Conservation (phyloP, 2,329 filamentous ascomycete genomes). For the Penicillium polonicum region DNA sequence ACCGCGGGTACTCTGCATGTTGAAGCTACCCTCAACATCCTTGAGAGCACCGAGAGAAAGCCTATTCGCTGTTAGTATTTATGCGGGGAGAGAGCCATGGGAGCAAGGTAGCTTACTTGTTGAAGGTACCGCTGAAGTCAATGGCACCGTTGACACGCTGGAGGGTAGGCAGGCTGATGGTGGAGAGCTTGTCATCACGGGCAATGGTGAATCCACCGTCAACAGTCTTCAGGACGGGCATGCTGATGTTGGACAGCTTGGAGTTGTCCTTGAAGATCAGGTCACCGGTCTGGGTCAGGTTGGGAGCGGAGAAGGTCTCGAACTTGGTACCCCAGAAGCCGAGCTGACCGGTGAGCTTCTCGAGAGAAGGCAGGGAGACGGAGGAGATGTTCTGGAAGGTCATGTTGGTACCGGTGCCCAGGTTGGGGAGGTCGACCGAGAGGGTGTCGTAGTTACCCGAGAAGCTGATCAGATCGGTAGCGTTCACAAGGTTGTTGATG, state of each 20-base stretch:
- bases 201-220: slow-evolving; percentile 79
- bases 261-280: slow-evolving; percentile 59
- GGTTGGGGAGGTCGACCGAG: slow-evolving; percentile 71
- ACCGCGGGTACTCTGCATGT: slow-evolving; percentile 61
- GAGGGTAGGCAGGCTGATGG: slow-evolving; percentile 68
- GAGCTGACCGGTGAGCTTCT: slow-evolving; percentile 72
- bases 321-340: slow-evolving; percentile 75
- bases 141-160: slow-evolving; percentile 73
- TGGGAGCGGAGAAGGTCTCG: slow-evolving; percentile 45
- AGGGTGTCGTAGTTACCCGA: slow-evolving; percentile 76
- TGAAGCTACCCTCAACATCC: slow-evolving; percentile 70
- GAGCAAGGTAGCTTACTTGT: slow-evolving; percentile 61
- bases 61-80: slow-evolving; percentile 51
- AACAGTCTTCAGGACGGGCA: slow-evolving; percentile 67
- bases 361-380: slow-evolving; percentile 71
- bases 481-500: slow-evolving; percentile 71
- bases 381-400: slow-evolving; percentile 76
- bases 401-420: slow-evolving; percentile 75
- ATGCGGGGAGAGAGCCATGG: neutral
- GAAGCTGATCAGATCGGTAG: slow-evolving; percentile 69
- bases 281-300: slow-evolving; percentile 51
- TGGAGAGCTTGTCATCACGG: slow-evolving; percentile 77
- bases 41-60: slow-evolving; percentile 66
- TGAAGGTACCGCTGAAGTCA: slow-evolving; percentile 81
- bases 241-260: slow-evolving; percentile 68